Base-by-base conservation (phyloP, 345 rosid species). In the Acer campestre region DNA sequence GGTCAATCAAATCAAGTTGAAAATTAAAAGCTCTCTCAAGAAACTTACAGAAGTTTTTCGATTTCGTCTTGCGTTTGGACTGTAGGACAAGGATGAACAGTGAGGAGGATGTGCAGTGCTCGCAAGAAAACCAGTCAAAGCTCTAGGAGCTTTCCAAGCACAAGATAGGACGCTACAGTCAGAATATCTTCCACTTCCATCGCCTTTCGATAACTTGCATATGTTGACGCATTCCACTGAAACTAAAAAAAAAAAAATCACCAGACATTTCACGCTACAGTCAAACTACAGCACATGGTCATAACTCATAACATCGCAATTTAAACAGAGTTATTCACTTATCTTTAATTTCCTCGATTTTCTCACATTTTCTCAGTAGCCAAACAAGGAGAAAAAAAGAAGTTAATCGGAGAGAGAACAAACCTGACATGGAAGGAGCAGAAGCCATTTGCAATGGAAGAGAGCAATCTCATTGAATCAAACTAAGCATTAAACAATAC, bases 121-220 rank as follows among this genome's bases (percentile, higher is more conserved):
- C 4, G 97, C 94, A 46, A 94, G 92, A 82, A 90, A 92, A 31
- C 99, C 97, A 29, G 98, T 90, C 86, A 96, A 81, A 56, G 85
- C 93, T 80, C 97, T 89, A 5, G 98, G 98, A 73, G 94, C 93
- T 85, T 90, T 94, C 94, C 92, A 91, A 63, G 97, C 95, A 79
- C 97, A 94, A 0, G 97, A 94, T 65, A 96, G 88, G 44, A 89
- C 88, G 68, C 76, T 89, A 85, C 97, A 93, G 79, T 91, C 98
- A 38, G 80, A 75, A 55, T 75, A 85, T 86, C 90, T 90, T 63
- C 84, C 91, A 74, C 82, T 82, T 44, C 78, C 92, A n/a, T 92
- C 97, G 78, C 94, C 91, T 84, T 92, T 91, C 20, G 90, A 78
- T 74, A 92, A 75, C 81, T 94, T 92, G 83, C 97, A 90, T 80